Evolutionary conservation across 108 stramenopile genomes (phyloP).

Genomic region (Skeletonema costatum): DNA sequence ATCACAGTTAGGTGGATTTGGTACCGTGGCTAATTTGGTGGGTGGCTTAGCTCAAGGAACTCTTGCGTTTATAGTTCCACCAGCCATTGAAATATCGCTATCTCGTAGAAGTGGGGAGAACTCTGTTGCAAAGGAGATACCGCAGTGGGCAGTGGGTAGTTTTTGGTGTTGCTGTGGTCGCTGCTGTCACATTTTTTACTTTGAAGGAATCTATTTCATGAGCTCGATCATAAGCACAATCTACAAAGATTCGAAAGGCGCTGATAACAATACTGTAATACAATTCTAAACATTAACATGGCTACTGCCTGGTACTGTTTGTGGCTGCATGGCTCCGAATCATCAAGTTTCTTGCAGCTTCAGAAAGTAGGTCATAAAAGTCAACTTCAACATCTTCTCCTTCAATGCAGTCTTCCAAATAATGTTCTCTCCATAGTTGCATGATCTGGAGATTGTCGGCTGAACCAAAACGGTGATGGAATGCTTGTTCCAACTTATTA

Average conservation of each 20-base stretch:
- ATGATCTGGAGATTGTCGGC: background rate
- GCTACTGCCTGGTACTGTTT: background rate
- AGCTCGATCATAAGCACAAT: background rate
- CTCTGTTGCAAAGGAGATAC: constrained; percentile 21
- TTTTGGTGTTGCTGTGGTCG: constrained; percentile 56
- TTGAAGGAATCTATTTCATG: constrained; percentile 22
- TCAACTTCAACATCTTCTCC: background rate
- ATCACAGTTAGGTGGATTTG: constrained; percentile 51
- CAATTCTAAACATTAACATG: background rate
- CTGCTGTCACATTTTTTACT: constrained; percentile 54
- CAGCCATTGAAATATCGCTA: constrained; percentile 42
- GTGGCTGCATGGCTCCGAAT: background rate
- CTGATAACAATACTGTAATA: background rate
- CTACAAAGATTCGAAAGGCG: background rate
- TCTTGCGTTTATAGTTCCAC: constrained; percentile 50
- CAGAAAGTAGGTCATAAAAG: background rate
- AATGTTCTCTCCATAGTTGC: background rate
- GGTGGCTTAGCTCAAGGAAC: constrained; percentile 56
- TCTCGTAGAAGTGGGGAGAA: constrained; percentile 12
- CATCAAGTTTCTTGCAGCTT: background rate
- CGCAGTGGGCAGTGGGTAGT: constrained; percentile 39
- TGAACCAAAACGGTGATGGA: background rate
- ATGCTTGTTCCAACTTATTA: constrained; percentile 11
- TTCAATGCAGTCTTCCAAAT: background rate
- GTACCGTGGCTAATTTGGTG: constrained; percentile 48